phyloP scores from a whole-genome alignment of 2,329 filamentous ascomycete genomes.

The Myriosclerotinia curreyana region DNA sequence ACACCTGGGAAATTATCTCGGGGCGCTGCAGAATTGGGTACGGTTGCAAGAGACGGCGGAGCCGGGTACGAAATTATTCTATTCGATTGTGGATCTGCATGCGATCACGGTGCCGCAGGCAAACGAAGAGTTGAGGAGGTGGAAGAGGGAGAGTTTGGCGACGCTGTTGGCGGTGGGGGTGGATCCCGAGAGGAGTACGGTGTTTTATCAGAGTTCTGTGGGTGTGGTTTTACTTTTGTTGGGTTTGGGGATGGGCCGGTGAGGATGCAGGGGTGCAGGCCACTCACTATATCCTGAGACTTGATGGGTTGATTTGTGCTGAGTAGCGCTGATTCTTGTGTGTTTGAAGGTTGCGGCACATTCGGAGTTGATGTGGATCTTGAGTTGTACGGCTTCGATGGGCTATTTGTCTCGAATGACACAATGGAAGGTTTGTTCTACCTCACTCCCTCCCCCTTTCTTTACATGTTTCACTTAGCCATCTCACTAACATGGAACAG shows the following conservation, averaged over 20 bases:
- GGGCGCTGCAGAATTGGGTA: constrained; percentile 84
- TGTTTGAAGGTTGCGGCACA: constrained; percentile 65
- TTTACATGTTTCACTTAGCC: neutral
- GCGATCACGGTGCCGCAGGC: constrained; percentile 80
- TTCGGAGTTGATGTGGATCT: constrained; percentile 92
- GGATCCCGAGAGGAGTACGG: constrained; percentile 67
- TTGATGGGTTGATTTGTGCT: neutral
- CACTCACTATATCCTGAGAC: neutral
- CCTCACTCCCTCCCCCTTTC: neutral
- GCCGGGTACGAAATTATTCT: constrained; percentile 63
- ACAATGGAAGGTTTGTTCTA: constrained; percentile 79
- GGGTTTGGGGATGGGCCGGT: neutral
- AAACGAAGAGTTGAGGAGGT: constrained; percentile 56
- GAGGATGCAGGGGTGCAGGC: neutral
- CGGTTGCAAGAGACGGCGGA: constrained; percentile 65
- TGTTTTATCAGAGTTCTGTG: constrained; percentile 82
- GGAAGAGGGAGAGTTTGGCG: constrained; percentile 73
- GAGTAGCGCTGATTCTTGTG: constrained; percentile 5
- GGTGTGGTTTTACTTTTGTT: constrained; percentile 34
- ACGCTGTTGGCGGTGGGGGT: constrained; percentile 80
- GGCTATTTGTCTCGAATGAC: constrained; percentile 98
- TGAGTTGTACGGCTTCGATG: constrained; percentile 86
- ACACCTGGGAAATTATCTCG: constrained; percentile 93
- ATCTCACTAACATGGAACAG: constrained; percentile 42
- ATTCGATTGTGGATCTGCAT: constrained; percentile 89